Evolutionary conservation across 805 yeast genomes (phyloP).

Genomic region (Saccharomycopsis oosterbeekiorum): DNA sequence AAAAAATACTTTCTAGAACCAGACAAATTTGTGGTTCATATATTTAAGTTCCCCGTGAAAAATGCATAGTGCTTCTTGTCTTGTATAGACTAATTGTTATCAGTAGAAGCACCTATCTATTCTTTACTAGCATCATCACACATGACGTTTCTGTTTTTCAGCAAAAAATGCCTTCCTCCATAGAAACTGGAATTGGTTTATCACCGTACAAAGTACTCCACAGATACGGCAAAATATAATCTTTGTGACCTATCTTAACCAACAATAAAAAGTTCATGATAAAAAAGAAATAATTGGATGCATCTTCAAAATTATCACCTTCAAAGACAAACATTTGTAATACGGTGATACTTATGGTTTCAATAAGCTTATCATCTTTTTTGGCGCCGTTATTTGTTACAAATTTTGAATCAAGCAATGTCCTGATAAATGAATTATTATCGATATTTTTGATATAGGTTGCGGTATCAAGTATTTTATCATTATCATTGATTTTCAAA

Average conservation of each 20-base stretch:
- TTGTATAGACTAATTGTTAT: no score
- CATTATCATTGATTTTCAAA: constrained; percentile 11
- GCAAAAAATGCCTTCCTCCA: constrained; percentile 72
- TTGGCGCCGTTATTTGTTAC: background rate
- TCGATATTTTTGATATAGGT: background rate
- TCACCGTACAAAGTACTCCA: constrained; percentile 85
- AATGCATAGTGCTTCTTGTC: no score
- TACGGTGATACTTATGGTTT: constrained; percentile 25
- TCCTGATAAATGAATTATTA: background rate
- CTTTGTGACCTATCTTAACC: background rate
- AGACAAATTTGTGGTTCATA: no score
- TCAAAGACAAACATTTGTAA: constrained; percentile 67
- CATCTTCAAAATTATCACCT: constrained; percentile 64
- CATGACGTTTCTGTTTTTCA: constrained; percentile 21
- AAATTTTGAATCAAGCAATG: background rate
- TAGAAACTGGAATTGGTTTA: constrained; percentile 51
- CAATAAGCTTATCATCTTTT: background rate
- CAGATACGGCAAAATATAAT: constrained; percentile 54
- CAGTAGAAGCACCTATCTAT: no score
- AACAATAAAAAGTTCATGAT: constrained; percentile 5
- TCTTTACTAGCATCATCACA: background rate
- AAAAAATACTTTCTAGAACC: no score
- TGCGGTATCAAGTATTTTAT: background rate
- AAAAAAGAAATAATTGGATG: constrained; percentile 6
- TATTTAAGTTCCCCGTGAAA: no score